phyloP scores from a whole-genome alignment of 257 asterid species.

The Verbena officinalis region DNA sequence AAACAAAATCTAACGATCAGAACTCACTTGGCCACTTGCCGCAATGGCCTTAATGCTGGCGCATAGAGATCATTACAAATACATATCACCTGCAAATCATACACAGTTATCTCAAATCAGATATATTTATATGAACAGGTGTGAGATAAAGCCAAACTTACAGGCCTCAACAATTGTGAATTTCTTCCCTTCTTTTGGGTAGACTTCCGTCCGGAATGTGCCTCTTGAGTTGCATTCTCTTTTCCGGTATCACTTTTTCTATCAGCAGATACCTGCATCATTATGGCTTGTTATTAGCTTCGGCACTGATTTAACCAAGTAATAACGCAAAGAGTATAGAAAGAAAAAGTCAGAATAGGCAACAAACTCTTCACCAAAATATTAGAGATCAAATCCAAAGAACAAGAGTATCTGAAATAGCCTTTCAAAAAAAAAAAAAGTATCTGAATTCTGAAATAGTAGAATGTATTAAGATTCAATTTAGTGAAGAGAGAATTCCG shows the following conservation, averaged over 20 bases:
- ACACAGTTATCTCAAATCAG: constrained; percentile 33
- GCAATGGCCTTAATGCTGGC: constrained; percentile 89
- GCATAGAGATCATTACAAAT: constrained; percentile 95
- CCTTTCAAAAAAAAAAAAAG: background rate
- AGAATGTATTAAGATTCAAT: background rate
- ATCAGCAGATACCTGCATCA: constrained; percentile 82
- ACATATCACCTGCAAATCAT: constrained; percentile 74
- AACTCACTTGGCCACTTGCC: constrained; percentile 96
- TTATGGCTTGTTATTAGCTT: constrained; percentile 20
- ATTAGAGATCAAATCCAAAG: background rate
- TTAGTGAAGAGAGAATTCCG: constrained; percentile 6
- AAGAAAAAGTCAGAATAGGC: constrained; percentile 21
- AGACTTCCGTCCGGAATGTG: constrained; percentile 54
- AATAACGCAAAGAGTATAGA: constrained; percentile 12
- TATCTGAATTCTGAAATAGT: background rate
- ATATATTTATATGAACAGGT: constrained; percentile 25
- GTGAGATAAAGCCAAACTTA: constrained; percentile 42
- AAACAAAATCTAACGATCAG: constrained; percentile 19
- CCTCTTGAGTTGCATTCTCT: constrained; percentile 63
- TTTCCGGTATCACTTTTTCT: constrained; percentile 64
- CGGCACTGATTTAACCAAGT: constrained; percentile 17
- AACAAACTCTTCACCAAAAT: constrained; percentile 14
- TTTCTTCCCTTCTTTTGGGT: constrained; percentile 62
- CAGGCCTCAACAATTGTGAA: constrained; percentile 79
- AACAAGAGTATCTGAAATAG: background rate